phyloP scores from a whole-genome alignment of 1,284 basidiomycete genomes.

The Chondrostereum purpureum region DNA sequence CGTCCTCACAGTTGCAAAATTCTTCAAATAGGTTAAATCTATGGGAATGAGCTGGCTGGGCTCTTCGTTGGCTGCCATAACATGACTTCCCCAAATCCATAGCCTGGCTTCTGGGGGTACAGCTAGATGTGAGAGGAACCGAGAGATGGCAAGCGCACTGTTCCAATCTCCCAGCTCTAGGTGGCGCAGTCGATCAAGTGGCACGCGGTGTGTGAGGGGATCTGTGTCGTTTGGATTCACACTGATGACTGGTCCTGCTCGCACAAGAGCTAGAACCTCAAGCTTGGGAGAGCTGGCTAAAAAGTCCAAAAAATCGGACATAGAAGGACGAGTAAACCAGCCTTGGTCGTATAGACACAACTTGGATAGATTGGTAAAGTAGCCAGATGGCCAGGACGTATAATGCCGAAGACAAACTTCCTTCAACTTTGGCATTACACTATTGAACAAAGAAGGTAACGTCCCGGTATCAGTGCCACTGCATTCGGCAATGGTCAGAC shows the following conservation, averaged over 20 bases:
- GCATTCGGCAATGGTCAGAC: conserved; percentile 12
- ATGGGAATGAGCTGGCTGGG: not conserved
- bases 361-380: conserved; percentile 12
- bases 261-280: conserved; percentile 11
- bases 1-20: not conserved
- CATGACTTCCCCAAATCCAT: conserved; percentile 10
- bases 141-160: not conserved
- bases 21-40: not conserved
- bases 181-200: conserved; percentile 5
- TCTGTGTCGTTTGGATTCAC: conserved; percentile 6
- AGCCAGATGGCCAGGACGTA: conserved; percentile 13
- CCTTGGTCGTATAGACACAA: conserved; percentile 13
- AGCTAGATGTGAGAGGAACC: conserved; percentile 8
- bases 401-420: conserved; percentile 12
- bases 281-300: conserved; percentile 10
- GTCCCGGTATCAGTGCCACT: conserved; percentile 7
- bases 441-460: conserved; percentile 11
- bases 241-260: conserved; percentile 12
- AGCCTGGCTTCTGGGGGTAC: conserved; percentile 7
- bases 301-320: conserved; percentile 13
- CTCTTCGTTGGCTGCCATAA: not conserved
- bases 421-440: conserved; percentile 10
- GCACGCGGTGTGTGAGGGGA: not conserved
- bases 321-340: conserved; percentile 7
- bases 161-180: conserved; percentile 12